A percentile compares a stretch with the other conserved stretches of the same genome.
These are phyloP conservation scores for Paraleonurus japonicus DNA, from an alignment of 257 asterid species.

Conservation along the genomic window DNA sequence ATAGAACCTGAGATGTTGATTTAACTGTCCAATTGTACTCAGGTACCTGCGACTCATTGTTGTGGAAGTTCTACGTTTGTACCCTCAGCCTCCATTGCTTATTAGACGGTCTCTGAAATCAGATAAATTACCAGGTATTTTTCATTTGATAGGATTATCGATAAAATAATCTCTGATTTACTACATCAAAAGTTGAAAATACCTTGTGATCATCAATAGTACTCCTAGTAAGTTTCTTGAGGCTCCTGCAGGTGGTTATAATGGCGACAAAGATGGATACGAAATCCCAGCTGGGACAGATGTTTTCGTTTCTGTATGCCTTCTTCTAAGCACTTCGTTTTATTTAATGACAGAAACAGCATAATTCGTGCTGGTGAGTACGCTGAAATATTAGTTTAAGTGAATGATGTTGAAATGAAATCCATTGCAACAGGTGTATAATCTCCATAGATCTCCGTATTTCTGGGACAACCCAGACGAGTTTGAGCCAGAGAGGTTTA, in stretches of 20 bases:
- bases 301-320: slow-evolving; percentile 74
- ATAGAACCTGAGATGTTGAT: neutral
- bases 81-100: slow-evolving; percentile 98
- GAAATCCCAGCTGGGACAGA: slow-evolving; percentile 86
- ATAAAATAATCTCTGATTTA: neutral
- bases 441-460: slow-evolving; percentile 94
- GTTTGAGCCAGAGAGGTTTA: slow-evolving; percentile 93
- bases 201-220: neutral
- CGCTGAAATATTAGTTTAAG: neutral
- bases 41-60: slow-evolving; percentile 89
- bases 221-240: neutral
- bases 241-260: slow-evolving; percentile 71
- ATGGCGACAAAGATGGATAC: slow-evolving; percentile 69
- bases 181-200: neutral
- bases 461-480: slow-evolving; percentile 86
- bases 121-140: slow-evolving; percentile 77
- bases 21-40: slow-evolving; percentile 9
- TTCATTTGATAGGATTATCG: neutral
- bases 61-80: slow-evolving; percentile 81
- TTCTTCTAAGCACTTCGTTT: neutral
- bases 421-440: slow-evolving; percentile 61
- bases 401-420: neutral
- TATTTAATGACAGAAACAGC: neutral
- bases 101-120: slow-evolving; percentile 86
- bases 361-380: neutral